These are phyloP conservation scores for Trichophyton benhamiae DNA, from an alignment of 2,329 filamentous ascomycete species.

Conservation along the genomic window DNA sequence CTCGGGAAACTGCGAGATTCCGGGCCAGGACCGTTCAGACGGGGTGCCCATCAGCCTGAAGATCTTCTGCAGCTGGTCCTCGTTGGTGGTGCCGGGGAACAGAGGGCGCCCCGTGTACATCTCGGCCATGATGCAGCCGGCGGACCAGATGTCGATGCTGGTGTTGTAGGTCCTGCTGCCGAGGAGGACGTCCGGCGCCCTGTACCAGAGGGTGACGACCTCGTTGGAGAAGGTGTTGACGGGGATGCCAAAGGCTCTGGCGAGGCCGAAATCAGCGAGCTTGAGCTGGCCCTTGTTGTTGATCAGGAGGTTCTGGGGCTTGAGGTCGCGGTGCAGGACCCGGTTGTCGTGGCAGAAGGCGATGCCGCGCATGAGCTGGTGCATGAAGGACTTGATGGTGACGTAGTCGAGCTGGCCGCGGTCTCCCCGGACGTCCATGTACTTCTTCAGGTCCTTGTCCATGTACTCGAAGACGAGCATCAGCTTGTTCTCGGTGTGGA, in stretches of 20 bases:
- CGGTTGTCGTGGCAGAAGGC: constrained; percentile 97
- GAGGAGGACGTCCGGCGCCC: constrained; percentile 86
- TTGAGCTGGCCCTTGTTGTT: constrained; percentile 84
- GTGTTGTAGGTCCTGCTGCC: constrained; percentile 96
- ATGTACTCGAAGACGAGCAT: constrained; percentile 99
- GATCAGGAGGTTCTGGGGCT: constrained; percentile 93
- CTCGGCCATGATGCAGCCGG: constrained; percentile 98
- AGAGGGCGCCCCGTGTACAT: constrained; percentile 95
- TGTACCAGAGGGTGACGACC: constrained; percentile 95
- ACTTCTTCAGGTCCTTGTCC: constrained; percentile 96
- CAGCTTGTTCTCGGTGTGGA: constrained; percentile 98
- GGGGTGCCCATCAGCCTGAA: constrained; percentile 98
- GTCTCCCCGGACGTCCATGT: constrained; percentile 91
- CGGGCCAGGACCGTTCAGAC: constrained; percentile 88
- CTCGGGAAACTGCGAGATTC: constrained; percentile 89
- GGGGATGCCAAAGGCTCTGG: constrained; percentile 87
- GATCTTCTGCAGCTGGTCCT: constrained; percentile 93
- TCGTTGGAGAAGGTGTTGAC: constrained; percentile 98
- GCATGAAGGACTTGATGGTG: constrained; percentile 99
- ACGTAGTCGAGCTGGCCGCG: constrained; percentile 74
- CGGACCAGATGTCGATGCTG: constrained; percentile 99
- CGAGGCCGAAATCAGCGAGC: constrained; percentile 86
- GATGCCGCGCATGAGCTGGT: constrained; percentile 87
- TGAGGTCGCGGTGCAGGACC: constrained; percentile 87
- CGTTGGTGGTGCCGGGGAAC: constrained; percentile 95